These are phyloP conservation scores for Metarhizium sp. DNA, from an alignment of 2,329 filamentous ascomycete species.

Conservation along the genomic window DNA sequence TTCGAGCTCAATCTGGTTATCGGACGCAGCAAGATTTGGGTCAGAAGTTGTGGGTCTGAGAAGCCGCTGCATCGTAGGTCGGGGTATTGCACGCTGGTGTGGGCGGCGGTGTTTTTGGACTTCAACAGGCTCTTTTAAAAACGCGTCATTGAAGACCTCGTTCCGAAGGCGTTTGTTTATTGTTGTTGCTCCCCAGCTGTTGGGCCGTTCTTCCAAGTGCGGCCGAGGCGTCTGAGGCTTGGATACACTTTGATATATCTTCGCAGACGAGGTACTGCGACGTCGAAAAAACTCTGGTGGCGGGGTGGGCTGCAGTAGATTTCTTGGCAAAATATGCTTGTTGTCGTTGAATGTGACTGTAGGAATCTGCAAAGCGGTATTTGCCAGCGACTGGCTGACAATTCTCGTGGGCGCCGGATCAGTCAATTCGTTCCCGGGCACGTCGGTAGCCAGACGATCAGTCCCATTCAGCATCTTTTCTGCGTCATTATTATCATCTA, in stretches of 20 bases:
- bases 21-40: conserved; percentile 20
- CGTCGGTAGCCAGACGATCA: not conserved
- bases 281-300: conserved; percentile 22
- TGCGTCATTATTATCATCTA: conserved; percentile 14
- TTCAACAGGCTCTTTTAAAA: conserved; percentile 75
- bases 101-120: conserved; percentile 66
- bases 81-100: conserved; percentile 56
- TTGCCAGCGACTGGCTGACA: conserved; percentile 67
- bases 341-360: conserved; percentile 94
- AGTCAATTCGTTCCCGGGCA: conserved; percentile 10
- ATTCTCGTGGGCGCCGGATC: conserved; percentile 27
- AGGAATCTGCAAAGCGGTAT: conserved; percentile 56
- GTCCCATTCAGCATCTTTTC: conserved; percentile 2
- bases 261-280: conserved; percentile 22
- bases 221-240: conserved; percentile 17
- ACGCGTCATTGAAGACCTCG: conserved; percentile 87
- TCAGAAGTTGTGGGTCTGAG: conserved; percentile 37
- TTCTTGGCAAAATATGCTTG: conserved; percentile 81
- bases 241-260: conserved; percentile 9
- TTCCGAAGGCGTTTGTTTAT: conserved; percentile 83
- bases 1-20: not conserved
- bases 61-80: conserved; percentile 35
- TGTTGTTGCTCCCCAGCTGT: conserved; percentile 82
- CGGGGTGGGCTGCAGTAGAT: conserved; percentile 58
- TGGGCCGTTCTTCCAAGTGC: conserved; percentile 45